Conservation (phyloP, 2,329 filamentous ascomycete genomes). For the Exophiala sp. region DNA sequence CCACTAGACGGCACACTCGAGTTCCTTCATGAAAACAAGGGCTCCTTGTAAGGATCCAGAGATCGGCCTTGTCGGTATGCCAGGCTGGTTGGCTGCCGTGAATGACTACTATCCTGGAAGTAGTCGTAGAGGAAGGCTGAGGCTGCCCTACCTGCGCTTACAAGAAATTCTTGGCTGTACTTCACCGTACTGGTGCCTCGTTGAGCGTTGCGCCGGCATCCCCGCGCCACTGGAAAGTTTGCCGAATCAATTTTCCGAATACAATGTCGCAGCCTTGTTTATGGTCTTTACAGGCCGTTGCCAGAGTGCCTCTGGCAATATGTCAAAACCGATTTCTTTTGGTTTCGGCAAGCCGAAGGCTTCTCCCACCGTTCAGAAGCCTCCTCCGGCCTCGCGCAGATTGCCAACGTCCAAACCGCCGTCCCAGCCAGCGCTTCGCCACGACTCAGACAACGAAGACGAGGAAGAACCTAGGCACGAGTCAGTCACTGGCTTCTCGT, state of each 20-base stretch:
- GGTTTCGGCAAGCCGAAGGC: constrained; percentile 28
- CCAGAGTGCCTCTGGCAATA: constrained; percentile 3
- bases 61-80: background rate
- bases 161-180: background rate
- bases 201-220: background rate
- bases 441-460: constrained; percentile 51
- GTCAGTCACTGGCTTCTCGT: constrained; percentile 48
- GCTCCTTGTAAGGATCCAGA: background rate
- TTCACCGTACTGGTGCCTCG: background rate
- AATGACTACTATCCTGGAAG: no score
- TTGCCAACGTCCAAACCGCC: background rate
- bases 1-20: no score
- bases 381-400: constrained; percentile 9
- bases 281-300: background rate
- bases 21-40: no score
- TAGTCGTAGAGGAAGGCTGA: no score
- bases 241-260: background rate
- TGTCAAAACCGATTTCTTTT: constrained; percentile 29
- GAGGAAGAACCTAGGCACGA: constrained; percentile 37
- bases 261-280: background rate
- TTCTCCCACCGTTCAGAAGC: background rate
- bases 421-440: constrained; percentile 12
- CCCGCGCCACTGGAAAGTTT: background rate
- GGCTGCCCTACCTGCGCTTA: background rate
- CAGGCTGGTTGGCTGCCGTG: background rate